A percentile compares a stretch with the other conserved stretches of the same genome.
Conservation (phyloP, 768 basidiomycete species). For the Amanita brunnescens region DNA sequence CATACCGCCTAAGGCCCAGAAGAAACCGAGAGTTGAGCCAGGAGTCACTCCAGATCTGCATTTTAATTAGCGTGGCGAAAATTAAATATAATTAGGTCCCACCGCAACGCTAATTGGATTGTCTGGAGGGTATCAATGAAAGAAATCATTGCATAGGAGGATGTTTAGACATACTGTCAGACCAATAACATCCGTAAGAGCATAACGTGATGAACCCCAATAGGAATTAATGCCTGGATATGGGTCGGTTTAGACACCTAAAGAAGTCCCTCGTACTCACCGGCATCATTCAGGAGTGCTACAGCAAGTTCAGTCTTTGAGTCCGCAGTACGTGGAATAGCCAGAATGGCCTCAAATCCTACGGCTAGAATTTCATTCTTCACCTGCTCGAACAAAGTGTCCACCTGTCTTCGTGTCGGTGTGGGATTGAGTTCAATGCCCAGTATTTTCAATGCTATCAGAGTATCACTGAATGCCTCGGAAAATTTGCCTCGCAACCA, state of each 20-base stretch:
- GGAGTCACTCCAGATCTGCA: constrained; percentile 58
- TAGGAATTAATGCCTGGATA: constrained; percentile 57
- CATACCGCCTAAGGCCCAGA: constrained; percentile 60
- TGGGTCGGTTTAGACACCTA: not conserved
- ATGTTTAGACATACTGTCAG: constrained; percentile 42
- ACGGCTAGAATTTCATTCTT: constrained; percentile 63
- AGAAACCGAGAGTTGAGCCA: constrained; percentile 62
- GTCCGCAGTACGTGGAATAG: constrained; percentile 55
- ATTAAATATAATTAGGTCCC: constrained; percentile 6
- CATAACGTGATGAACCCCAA: constrained; percentile 50
- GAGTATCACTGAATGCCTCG: constrained; percentile 48
- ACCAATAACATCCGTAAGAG: constrained; percentile 55
- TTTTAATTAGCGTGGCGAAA: not conserved
- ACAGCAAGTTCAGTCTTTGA: constrained; percentile 53
- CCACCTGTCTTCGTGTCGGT: constrained; percentile 46
- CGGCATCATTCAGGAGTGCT: constrained; percentile 59
- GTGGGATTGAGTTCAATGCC: constrained; percentile 51
- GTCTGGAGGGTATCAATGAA: constrained; percentile 30
- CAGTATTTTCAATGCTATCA: constrained; percentile 49
- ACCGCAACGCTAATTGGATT: constrained; percentile 58
- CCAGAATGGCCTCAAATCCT: constrained; percentile 60
- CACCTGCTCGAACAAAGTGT: constrained; percentile 60
- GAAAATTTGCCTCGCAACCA: constrained; percentile 51
- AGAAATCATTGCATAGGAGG: not conserved
- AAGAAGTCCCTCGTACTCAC: constrained; percentile 20